A percentile compares a stretch with the other conserved stretches of the same genome.
Conservation (phyloP, 2,329 filamentous ascomycete genomes). For the Byssoonygena ceratinophila region DNA sequence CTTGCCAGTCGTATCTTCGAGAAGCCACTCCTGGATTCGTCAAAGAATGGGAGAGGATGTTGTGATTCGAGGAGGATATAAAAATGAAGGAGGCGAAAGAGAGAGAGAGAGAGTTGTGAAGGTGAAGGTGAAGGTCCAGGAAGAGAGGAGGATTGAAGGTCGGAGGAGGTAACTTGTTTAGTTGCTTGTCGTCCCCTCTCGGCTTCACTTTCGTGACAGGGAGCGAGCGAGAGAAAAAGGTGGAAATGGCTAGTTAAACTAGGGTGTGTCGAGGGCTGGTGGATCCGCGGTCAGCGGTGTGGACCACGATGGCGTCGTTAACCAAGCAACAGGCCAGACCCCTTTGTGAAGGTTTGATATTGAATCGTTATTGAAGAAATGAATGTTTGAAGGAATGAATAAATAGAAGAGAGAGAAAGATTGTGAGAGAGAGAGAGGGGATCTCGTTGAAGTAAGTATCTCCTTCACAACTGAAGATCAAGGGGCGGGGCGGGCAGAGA, state of each 20-base stretch:
- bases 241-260: background rate
- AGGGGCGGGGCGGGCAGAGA: background rate
- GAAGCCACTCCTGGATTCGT: background rate
- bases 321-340: slow-evolving; percentile 4
- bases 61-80: background rate
- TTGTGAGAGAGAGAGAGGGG: background rate
- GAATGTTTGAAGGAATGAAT: too few relatives aligned
- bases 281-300: slow-evolving; percentile 3
- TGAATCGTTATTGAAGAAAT: too few relatives aligned
- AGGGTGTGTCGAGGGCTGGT: background rate
- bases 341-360: too few relatives aligned
- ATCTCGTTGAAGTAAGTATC: too few relatives aligned
- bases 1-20: background rate
- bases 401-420: background rate
- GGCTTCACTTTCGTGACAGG: background rate
- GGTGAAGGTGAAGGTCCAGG: too few relatives aligned
- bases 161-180: too few relatives aligned
- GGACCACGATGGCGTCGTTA: background rate
- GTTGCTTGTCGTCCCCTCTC: too few relatives aligned
- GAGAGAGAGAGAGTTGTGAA: background rate
- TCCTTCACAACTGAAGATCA: too few relatives aligned
- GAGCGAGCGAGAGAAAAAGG: background rate
- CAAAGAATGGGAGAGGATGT: background rate
- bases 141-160: background rate
- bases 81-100: background rate